Evolutionary conservation across 192 early-diverging fungal species (phyloP).

Genomic region (Coemansia sp.): DNA sequence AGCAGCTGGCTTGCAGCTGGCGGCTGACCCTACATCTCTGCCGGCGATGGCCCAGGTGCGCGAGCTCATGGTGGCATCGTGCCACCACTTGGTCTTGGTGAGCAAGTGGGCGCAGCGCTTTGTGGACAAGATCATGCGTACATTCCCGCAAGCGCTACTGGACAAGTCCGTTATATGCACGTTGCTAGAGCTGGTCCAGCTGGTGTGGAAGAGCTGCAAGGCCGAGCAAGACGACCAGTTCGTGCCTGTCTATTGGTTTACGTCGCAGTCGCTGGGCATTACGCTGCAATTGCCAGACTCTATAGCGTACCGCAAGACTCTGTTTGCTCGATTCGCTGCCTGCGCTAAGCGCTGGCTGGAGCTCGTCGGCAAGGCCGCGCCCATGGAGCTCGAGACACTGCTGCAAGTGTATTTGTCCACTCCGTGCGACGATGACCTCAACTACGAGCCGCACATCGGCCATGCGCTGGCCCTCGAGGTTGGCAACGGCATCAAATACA

Average conservation of each 20-base stretch:
- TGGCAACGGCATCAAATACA: constrained; percentile 41
- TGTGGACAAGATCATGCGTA: constrained; percentile 60
- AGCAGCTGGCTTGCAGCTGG: constrained; percentile 1
- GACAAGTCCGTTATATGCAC: constrained; percentile 69
- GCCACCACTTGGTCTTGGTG: constrained; percentile 71
- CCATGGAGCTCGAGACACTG: constrained; percentile 71
- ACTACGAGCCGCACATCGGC: constrained; percentile 68
- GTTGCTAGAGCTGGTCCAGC: constrained; percentile 83
- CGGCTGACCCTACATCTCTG: constrained; percentile 4
- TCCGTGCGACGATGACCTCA: constrained; percentile 61
- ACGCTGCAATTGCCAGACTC: constrained; percentile 76
- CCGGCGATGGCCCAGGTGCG: constrained; percentile 57
- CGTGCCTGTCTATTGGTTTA: constrained; percentile 72
- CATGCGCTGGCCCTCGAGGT: constrained; percentile 71
- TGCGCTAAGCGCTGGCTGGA: constrained; percentile 71
- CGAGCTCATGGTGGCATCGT: constrained; percentile 67
- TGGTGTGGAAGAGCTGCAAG: constrained; percentile 78
- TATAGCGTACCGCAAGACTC: constrained; percentile 69
- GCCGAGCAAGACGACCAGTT: constrained; percentile 81
- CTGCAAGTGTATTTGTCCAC: constrained; percentile 72
- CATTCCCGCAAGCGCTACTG: constrained; percentile 80
- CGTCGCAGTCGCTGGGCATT: constrained; percentile 61
- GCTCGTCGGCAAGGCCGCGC: constrained; percentile 62
- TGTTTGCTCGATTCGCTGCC: constrained; percentile 64
- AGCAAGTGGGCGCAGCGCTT: constrained; percentile 68